Evolutionary conservation across 202 grass and related monocot species (phyloP), one percentile per base, ranked within the genome.

Genomic region (Schoenoplectus triqueter): DNA sequence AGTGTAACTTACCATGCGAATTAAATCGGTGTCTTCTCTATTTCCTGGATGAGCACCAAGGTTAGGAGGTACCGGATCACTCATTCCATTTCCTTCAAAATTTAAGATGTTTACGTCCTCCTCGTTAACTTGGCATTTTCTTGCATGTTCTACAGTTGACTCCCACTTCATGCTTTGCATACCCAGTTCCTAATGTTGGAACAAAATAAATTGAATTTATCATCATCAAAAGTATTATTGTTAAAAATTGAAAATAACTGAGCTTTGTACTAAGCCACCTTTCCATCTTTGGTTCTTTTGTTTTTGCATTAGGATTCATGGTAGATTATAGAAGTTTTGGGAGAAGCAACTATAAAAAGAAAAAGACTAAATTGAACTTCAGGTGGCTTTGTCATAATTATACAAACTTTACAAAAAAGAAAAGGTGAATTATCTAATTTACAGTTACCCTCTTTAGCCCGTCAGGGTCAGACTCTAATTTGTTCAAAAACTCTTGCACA

Each of bases 401-500:
- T 14, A 46, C 72, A 54, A 76, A 76, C 20, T 79, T 52, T 60
- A 40, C 21, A 79, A 60, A 79, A 60, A 80, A 80, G 48, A 14
- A 83, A 83, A 57, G 62, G 47, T 42, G 44, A 73, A 40, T 63
- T 61, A 69, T 39, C n/a, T 20, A 42, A 54, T 72, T 82, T 1
- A 39, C 47, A 0, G 57, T 73, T 91, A 94, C 94, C 4, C 2
- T 47, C 80, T 83, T 90, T 3, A 97, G 86, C 44, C 55, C 72
- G 2, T 88, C 73, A 17, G 85, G 90, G 60, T 92, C 50, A 2
- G 74, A 84, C 17, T 64, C 85, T 64, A 88, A 69, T 54, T 94
- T 82, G 55, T 90, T 97, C 86, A 94, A 70, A 59, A 94, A 91
- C 7, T 94, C 90, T 18, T 88, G 90, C 7, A 92, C 90, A 0